Percentiles rank a stretch among this genome's conserved stretches.
phyloP scores from a whole-genome alignment of 768 basidiomycete species.

The Gautieria morchelliformis region DNA sequence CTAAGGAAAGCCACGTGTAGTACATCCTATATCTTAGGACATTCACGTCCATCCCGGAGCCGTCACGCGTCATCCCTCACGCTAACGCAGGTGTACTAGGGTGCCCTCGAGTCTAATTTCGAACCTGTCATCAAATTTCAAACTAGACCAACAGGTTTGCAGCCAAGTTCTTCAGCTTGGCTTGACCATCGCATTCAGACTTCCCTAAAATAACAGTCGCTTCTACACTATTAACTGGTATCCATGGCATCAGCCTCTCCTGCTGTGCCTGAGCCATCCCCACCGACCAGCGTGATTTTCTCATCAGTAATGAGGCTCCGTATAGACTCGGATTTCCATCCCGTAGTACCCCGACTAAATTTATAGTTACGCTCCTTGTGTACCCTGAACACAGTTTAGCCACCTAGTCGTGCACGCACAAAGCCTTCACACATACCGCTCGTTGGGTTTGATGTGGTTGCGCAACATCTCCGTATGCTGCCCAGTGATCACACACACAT shows the following conservation, averaged over 20 bases:
- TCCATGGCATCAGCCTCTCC: conserved; percentile 68
- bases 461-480: conserved; percentile 84
- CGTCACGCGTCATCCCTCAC: too few species aligned
- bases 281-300: conserved; percentile 39
- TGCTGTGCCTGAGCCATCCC: background rate
- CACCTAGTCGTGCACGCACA: too few species aligned
- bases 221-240: conserved; percentile 39
- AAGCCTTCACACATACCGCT: conserved; percentile 30
- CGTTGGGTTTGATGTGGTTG: conserved; percentile 88
- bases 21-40: too few species aligned
- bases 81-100: too few species aligned
- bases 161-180: too few species aligned
- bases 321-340: conserved; percentile 75
- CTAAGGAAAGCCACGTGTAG: too few species aligned
- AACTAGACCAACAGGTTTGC: too few species aligned
- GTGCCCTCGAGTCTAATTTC: too few species aligned
- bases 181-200: too few species aligned
- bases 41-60: too few species aligned
- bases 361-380: conserved; percentile 28
- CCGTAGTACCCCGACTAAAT: conserved; percentile 83
- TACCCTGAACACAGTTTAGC: conserved; percentile 8
- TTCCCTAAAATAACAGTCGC: background rate
- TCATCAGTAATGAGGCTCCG: conserved; percentile 65
- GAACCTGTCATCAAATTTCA: too few species aligned
- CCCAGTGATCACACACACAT: conserved; percentile 91